Conservation (phyloP, 306 rosid species). For the Argentina anserina region DNA sequence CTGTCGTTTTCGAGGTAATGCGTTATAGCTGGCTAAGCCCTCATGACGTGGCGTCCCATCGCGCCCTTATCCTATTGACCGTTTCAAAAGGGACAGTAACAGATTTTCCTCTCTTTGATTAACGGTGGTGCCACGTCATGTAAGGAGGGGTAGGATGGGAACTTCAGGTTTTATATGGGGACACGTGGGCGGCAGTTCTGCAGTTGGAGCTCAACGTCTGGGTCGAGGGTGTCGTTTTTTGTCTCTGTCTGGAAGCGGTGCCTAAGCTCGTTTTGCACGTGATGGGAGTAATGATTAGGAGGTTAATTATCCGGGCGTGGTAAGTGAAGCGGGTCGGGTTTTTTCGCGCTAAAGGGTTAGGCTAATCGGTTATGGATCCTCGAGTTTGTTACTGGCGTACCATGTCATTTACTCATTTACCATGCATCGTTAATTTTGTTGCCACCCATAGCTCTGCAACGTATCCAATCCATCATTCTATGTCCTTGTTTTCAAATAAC, state of each 20-base stretch:
- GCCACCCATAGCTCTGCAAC: too few species aligned
- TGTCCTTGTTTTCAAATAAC: too few species aligned
- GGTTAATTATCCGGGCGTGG: not conserved
- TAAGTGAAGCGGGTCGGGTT: not conserved
- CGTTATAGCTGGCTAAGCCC: constrained; percentile 59
- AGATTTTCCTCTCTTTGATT: not conserved
- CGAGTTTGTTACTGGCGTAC: too few species aligned
- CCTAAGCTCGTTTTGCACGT: constrained; percentile 52
- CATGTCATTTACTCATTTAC: too few species aligned
- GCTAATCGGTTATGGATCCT: not conserved
- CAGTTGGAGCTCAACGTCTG: not conserved
- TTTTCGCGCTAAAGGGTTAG: not conserved
- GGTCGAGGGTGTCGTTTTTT: constrained; percentile 21
- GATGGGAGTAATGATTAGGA: constrained; percentile 9
- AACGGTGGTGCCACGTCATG: constrained; percentile 13
- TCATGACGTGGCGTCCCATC: constrained; percentile 35
- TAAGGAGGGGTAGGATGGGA: not conserved
- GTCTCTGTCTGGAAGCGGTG: constrained; percentile 15
- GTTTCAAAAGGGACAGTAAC: constrained; percentile 31
- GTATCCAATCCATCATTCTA: too few species aligned
- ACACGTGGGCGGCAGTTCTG: constrained; percentile 49
- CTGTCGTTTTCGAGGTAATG: constrained; percentile 33
- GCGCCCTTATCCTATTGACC: constrained; percentile 41
- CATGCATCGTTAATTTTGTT: too few species aligned
- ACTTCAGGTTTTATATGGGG: constrained; percentile 9